Base-by-base conservation (phyloP, 768 basidiomycete species). In the Mycena polygramma region DNA sequence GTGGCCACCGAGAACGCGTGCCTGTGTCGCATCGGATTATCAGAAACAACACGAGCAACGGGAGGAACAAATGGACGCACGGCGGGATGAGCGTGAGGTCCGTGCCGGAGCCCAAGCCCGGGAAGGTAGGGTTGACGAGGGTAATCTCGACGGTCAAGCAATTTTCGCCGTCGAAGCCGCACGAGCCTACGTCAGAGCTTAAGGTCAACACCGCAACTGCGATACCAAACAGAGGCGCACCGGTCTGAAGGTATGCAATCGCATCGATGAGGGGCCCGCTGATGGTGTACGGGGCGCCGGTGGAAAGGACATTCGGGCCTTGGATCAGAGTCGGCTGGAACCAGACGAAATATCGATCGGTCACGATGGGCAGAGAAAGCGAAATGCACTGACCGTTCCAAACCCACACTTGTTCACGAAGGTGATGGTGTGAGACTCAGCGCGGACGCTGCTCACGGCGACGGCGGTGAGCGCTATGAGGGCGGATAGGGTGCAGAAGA, bases 121-220 rank as follows among this genome's bases (percentile, higher is more conserved):
- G 73, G 24, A 66, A 68, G 7, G 76, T 77, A 9, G 82, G 81
- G 69, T 83, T 82, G 7, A 5, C 6, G 48, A 83, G 75, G n/a
- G 77, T 81, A 3, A 75, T 77, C 69, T 83, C 81, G 30, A 83
- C 66, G 20, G 77, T 61, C 17, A 78, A 79, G 70, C 82, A 83
- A 9, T 78, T 72, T 54, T 83, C 82, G 1, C 82, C 82, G 62
- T 81, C 81, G 65, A 66, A 66, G 26, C 24, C 24, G 19, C 65
- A 66, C 6, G 30, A 7, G 4, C 63, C 63, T 65, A n/a, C 0
- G 5, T 7, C 55, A 26, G 5, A 30, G 30, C 30, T n/a, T n/a
- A 37, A 15, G 14, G 17, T 3, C 4, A 9, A 15, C 7, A 2
- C 30, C 30, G 30, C 30, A 30, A 30, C 2, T 30, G 6, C n/a